Conservation (phyloP, 164 flowering plant species). For the Piper betle region DNA sequence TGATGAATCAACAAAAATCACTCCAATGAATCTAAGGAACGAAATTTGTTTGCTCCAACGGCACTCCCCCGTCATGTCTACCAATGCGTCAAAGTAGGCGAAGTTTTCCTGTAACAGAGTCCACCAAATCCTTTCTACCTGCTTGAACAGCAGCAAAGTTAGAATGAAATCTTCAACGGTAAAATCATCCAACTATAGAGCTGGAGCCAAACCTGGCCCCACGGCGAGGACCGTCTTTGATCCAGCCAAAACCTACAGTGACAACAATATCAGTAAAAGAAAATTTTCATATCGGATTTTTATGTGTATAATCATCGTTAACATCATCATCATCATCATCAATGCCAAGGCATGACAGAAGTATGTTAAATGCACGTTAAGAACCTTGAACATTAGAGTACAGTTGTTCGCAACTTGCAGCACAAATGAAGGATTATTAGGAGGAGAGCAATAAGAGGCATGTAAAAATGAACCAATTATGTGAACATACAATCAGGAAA, state of each 20-base stretch:
- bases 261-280: slow-evolving; percentile 3
- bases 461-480: no score
- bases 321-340: no score
- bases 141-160: slow-evolving; percentile 3
- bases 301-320: no score
- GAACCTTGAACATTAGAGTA: background rate
- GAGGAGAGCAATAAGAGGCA: no score
- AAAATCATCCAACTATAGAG: background rate
- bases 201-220: slow-evolving; percentile 60
- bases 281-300: no score
- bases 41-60: background rate
- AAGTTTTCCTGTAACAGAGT: slow-evolving; percentile 58
- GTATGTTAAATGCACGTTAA: background rate
- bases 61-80: background rate
- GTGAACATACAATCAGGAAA: no score
- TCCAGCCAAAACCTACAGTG: slow-evolving; percentile 59
- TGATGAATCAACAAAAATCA: background rate
- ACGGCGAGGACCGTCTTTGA: slow-evolving; percentile 90
- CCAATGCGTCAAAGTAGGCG: slow-evolving; percentile 34
- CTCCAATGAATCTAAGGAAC: background rate
- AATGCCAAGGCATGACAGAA: no score
- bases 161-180: no score
- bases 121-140: slow-evolving; percentile 48
- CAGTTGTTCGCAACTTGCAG: background rate
- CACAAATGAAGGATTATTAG: background rate